phyloP scores from a whole-genome alignment of 1,139 yeast genomes.

The Pichia sp. region DNA sequence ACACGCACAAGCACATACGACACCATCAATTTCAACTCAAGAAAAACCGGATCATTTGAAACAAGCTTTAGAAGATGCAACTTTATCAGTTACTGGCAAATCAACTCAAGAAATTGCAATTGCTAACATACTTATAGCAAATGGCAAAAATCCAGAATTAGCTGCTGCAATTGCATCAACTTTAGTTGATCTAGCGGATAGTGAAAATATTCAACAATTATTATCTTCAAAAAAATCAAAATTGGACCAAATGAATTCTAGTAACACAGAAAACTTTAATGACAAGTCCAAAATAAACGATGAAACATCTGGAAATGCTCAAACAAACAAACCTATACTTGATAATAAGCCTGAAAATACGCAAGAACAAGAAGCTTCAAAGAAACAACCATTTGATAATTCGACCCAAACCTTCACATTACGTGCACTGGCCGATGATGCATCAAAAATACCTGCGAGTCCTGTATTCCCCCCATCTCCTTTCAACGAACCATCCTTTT shows the following conservation, averaged over 20 bases:
- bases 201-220: constrained; percentile 16
- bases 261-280: no score
- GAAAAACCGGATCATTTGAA: neutral
- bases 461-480: constrained; percentile 16
- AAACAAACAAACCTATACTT: neutral
- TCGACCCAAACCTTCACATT: constrained; percentile 6
- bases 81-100: constrained; percentile 48
- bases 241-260: neutral
- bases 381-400: neutral
- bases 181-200: constrained; percentile 17
- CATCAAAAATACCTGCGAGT: constrained; percentile 18
- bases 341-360: neutral
- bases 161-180: constrained; percentile 25
- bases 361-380: neutral
- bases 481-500: constrained; percentile 12
- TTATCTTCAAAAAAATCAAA: neutral
- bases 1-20: neutral
- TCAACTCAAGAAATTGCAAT: constrained; percentile 42
- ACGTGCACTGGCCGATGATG: constrained; percentile 19
- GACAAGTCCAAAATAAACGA: neutral
- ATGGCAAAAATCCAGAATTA: constrained; percentile 43
- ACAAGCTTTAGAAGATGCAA: constrained; percentile 45
- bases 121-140: constrained; percentile 43
- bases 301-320: no score
- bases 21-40: neutral